Evolutionary conservation across 441 rosid genomes (phyloP).

Genomic region (Erodium chrysanthum): DNA sequence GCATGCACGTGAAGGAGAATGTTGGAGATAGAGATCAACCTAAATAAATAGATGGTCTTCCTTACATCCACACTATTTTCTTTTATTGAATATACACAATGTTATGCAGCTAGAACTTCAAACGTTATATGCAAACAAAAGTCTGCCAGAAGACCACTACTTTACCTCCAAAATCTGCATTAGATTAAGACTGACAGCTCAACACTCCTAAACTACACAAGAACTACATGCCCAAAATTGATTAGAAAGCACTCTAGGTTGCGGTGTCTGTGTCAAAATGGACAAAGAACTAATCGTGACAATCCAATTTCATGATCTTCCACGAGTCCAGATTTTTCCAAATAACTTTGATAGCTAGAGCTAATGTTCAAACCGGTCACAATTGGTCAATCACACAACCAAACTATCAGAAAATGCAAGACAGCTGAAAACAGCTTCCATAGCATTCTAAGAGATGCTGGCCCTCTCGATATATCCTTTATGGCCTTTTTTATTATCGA

Average conservation of each 20-base stretch:
- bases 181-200: neutral
- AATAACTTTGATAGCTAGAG: neutral
- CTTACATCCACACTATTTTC: too few relatives aligned
- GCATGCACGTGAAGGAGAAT: too few relatives aligned
- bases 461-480: neutral
- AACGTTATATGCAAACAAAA: too few relatives aligned
- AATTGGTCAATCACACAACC: neutral
- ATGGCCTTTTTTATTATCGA: too few relatives aligned
- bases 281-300: neutral
- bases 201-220: neutral
- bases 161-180: neutral
- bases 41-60: too few relatives aligned
- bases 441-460: neutral
- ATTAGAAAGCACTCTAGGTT: neutral
- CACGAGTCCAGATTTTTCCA: neutral
- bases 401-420: too few relatives aligned
- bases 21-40: too few relatives aligned
- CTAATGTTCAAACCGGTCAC: neutral
- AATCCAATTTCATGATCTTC: too few relatives aligned
- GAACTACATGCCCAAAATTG: neutral
- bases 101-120: too few relatives aligned
- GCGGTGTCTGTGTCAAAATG: neutral
- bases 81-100: too few relatives aligned
- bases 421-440: too few relatives aligned
- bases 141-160: neutral